Evolutionary conservation across 306 rosid genomes (phyloP).

Genomic region (Malus fusca): DNA sequence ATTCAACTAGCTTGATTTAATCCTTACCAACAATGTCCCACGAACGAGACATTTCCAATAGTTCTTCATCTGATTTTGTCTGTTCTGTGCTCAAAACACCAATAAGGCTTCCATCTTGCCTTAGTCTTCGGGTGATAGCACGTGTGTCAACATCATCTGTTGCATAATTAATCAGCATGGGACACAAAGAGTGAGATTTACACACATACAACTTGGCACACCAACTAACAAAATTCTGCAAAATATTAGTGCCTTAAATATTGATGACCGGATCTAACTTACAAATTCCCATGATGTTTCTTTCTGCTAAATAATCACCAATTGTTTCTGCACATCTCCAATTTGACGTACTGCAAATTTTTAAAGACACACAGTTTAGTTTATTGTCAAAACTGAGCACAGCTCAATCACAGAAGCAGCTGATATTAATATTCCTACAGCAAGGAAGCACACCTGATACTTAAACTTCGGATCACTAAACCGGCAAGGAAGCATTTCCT

Average conservation of each 20-base stretch:
- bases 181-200: too few relatives aligned
- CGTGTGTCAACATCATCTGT: slow-evolving; percentile 95
- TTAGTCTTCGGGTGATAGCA: slow-evolving; percentile 82
- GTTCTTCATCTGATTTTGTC: slow-evolving; percentile 73
- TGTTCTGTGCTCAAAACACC: slow-evolving; percentile 88
- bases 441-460: slow-evolving; percentile 47
- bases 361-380: neutral
- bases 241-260: neutral
- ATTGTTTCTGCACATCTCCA: slow-evolving; percentile 72
- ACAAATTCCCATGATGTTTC: slow-evolving; percentile 98
- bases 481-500: slow-evolving; percentile 75
- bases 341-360: slow-evolving; percentile 70
- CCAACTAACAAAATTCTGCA: neutral
- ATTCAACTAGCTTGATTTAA: neutral
- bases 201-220: neutral
- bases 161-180: slow-evolving; percentile 17
- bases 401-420: slow-evolving; percentile 5
- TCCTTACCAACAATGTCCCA: slow-evolving; percentile 95
- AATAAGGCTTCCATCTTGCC: slow-evolving; percentile 92
- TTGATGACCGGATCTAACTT: slow-evolving; percentile 26
- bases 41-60: slow-evolving; percentile 65
- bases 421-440: neutral
- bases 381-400: neutral
- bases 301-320: slow-evolving; percentile 64
- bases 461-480: slow-evolving; percentile 74